Percentiles rank a stretch among this genome's conserved stretches.
These are phyloP conservation scores for Epichloe festucae DNA, from an alignment of 2,329 filamentous ascomycete genomes.

Conservation along the genomic window DNA sequence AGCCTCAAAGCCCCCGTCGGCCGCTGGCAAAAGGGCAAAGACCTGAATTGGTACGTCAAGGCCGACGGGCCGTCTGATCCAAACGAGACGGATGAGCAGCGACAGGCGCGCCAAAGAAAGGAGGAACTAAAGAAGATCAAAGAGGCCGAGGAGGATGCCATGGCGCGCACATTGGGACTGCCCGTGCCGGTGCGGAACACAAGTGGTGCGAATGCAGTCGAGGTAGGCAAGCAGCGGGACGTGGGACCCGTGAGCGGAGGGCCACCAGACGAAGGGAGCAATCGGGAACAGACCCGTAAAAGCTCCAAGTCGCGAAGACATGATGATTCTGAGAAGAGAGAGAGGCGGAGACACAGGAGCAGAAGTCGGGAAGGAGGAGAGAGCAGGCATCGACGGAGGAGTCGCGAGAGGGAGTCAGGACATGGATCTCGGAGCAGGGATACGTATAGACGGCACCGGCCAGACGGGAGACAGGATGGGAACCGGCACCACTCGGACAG, in stretches of 20 bases:
- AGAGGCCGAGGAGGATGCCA: slow-evolving; percentile 84
- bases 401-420: slow-evolving; percentile 6
- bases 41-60: slow-evolving; percentile 53
- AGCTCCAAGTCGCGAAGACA: slow-evolving; percentile 19
- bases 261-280: slow-evolving; percentile 13
- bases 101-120: slow-evolving; percentile 46
- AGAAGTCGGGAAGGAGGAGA: slow-evolving; percentile 17
- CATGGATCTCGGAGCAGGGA: slow-evolving; percentile 10
- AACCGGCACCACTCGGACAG: slow-evolving; percentile 3
- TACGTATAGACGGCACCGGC: not conserved
- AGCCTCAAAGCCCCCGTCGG: slow-evolving; percentile 85
- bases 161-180: slow-evolving; percentile 69
- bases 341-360: slow-evolving; percentile 24
- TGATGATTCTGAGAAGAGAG: slow-evolving; percentile 17
- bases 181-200: slow-evolving; percentile 50
- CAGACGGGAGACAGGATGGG: slow-evolving; percentile 3
- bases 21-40: slow-evolving; percentile 73
- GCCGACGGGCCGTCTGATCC: slow-evolving; percentile 30
- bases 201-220: slow-evolving; percentile 55
- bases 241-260: slow-evolving; percentile 16
- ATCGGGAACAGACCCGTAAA: slow-evolving; percentile 13
- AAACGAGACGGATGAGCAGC: slow-evolving; percentile 46
- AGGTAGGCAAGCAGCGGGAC: slow-evolving; percentile 33
- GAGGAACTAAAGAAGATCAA: slow-evolving; percentile 75
- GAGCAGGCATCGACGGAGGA: slow-evolving; percentile 17